phyloP scores from a whole-genome alignment of 192 early-diverging fungal species.

The Radiomyces spectabilis region DNA sequence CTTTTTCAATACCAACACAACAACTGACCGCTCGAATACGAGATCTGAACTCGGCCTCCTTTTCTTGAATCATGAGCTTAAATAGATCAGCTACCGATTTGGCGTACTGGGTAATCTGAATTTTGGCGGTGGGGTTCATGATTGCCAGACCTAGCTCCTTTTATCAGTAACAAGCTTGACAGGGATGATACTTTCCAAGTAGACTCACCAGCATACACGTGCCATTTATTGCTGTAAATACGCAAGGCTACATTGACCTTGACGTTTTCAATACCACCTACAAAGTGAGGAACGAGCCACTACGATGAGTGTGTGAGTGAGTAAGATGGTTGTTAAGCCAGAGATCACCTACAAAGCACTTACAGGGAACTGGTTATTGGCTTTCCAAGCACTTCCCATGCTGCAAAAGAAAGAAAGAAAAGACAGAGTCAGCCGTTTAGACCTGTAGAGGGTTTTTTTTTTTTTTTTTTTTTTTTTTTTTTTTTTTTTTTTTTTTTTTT shows the following conservation, averaged over 20 bases:
- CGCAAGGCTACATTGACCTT: conserved; percentile 90
- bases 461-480: too few relatives aligned
- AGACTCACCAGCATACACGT: conserved; percentile 89
- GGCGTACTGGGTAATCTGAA: conserved; percentile 86
- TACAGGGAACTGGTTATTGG: conserved; percentile 73
- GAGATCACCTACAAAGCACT: background rate
- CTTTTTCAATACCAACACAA: background rate
- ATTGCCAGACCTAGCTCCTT: conserved; percentile 83
- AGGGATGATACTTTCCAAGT: too few relatives aligned
- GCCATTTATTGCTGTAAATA: conserved; percentile 95
- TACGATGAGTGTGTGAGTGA: conserved; percentile 12
- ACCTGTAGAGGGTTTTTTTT: too few relatives aligned
- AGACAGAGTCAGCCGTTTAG: background rate
- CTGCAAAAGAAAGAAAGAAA: conserved; percentile 24
- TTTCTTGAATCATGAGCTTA: conserved; percentile 90
- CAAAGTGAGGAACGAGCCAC: conserved; percentile 83
- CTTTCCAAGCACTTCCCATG: conserved; percentile 93
- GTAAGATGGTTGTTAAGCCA: background rate
- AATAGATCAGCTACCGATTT: conserved; percentile 84
- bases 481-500: too few relatives aligned
- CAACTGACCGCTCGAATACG: conserved; percentile 53
- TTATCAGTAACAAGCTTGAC: too few relatives aligned
- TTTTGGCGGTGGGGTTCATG: conserved; percentile 81
- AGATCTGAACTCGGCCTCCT: conserved; percentile 64
- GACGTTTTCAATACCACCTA: conserved; percentile 96